Evolutionary conservation across 768 basidiomycete species (phyloP), one percentile per base, ranked within the genome.

Genomic region (Hortiboletus campestris): DNA sequence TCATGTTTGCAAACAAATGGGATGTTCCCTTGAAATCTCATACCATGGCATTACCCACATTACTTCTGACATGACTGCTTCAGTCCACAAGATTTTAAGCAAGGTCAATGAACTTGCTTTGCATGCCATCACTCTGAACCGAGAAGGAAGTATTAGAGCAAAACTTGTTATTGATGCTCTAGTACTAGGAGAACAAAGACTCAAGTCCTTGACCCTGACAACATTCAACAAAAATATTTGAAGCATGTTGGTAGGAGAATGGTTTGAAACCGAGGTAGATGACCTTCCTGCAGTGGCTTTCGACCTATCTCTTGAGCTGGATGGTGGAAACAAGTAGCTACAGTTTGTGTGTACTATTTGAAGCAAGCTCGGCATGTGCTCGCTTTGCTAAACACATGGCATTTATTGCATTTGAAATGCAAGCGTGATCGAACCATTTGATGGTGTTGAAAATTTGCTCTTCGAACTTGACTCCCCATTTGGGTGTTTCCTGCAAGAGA

Each of bases 191-290:
- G 51, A 60, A 1, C 35, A 59, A 7, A 67, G 63, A 16, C 59
- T 72, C 10, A 58, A 63, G 44, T 63, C 65, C 0, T 57, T 66
- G 0, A 70, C 67, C 1, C 51, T 76, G 0, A 55, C 62, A 0
- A 70, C 61, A 4, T 75, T 75, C 58, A 76, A 76, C 53, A 68
- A 68, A 51, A 75, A 74, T 14, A 49, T 72, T 0, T 0, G 34
- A 6, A 53, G 36, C 1, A 45, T 70, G 38, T 47, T 65, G 28
- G 29, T 12, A 38, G 54, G 55, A 1, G 28, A 49, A 10, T 46
- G 39, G 9, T 51, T 56, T 28, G 50, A 62, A 13, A 25, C n/a
- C 10, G 70, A 72, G 28, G 59, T 43, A 4, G 69, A 72, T 50
- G 66, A 70, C 4, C 32, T 32, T 32, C 32, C 32, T 1, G 1